Percentiles rank a stretch among this genome's conserved stretches.
These are phyloP conservation scores for Xerocomellus chrysenteron DNA, from an alignment of 768 basidiomycete species.

Conservation along the genomic window DNA sequence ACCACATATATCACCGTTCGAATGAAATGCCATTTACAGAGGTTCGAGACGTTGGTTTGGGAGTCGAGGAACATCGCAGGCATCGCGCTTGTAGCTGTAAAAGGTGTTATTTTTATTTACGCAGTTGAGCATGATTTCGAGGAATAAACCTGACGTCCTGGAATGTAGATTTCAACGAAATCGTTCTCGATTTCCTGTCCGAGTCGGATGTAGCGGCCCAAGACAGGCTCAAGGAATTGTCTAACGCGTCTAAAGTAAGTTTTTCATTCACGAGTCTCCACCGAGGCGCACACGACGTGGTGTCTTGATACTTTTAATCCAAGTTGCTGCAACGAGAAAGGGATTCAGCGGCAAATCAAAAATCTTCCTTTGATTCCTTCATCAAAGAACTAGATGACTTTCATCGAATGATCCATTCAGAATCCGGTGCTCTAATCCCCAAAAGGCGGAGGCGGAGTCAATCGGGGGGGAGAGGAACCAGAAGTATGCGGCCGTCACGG, in stretches of 20 bases:
- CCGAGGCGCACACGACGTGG: not conserved
- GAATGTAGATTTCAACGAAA: slow-evolving; percentile 19
- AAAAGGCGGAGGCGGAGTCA: not conserved
- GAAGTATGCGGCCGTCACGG: not conserved
- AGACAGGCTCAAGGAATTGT: slow-evolving; percentile 17
- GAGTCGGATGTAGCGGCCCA: slow-evolving; percentile 2
- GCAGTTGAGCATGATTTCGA: no score
- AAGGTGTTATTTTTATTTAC: slow-evolving; percentile 3
- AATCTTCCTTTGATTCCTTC: slow-evolving; percentile 9
- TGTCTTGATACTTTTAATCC: not conserved
- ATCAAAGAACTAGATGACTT: slow-evolving; percentile 11
- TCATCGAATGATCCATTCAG: not conserved
- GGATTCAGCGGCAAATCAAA: slow-evolving; percentile 2
- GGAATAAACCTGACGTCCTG: no score
- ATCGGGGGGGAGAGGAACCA: not conserved
- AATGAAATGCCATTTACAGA: not conserved
- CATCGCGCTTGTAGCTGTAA: slow-evolving; percentile 13
- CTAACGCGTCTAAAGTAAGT: slow-evolving; percentile 9
- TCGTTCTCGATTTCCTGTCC: slow-evolving; percentile 20
- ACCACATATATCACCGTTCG: not conserved
- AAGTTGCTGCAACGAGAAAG: slow-evolving; percentile 16
- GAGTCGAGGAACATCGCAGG: slow-evolving; percentile 18
- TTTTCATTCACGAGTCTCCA: no score
- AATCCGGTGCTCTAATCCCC: not conserved
- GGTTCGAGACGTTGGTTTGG: slow-evolving; percentile 16